Evolutionary conservation across 345 rosid species (phyloP).

Genomic region (Salix brachista): DNA sequence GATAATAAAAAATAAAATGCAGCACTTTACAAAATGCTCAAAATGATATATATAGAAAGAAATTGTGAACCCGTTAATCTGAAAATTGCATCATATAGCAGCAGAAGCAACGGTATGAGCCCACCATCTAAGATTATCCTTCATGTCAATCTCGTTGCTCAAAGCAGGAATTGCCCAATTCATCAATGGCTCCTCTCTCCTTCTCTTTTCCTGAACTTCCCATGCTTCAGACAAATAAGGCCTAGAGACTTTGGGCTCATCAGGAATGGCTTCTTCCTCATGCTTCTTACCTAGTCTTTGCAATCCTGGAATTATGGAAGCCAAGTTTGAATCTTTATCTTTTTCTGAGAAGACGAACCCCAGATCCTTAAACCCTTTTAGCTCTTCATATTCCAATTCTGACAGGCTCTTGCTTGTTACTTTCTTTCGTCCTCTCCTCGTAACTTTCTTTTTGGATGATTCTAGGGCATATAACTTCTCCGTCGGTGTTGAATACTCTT

Average conservation of each 20-base stretch:
- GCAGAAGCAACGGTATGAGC: slow-evolving; percentile 73
- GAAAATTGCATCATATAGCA: slow-evolving; percentile 35
- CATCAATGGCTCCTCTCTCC: slow-evolving; percentile 42
- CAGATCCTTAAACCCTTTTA: slow-evolving; percentile 83
- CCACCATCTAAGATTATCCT: slow-evolving; percentile 62
- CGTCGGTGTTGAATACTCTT: background rate
- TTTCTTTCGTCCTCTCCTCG: slow-evolving; percentile 19
- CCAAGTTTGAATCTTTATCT: slow-evolving; percentile 63
- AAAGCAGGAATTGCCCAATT: slow-evolving; percentile 56
- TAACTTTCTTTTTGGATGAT: background rate
- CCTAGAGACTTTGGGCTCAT: slow-evolving; percentile 36
- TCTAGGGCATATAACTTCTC: background rate
- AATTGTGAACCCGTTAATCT: background rate
- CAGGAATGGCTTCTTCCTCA: slow-evolving; percentile 16
- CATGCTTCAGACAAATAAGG: slow-evolving; percentile 91
- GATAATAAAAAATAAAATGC: background rate
- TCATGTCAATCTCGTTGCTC: slow-evolving; percentile 52
- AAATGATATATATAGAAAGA: background rate
- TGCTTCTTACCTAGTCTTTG: slow-evolving; percentile 47
- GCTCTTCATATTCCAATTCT: slow-evolving; percentile 71
- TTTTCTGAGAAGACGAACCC: slow-evolving; percentile 84
- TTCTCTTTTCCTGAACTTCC: slow-evolving; percentile 42
- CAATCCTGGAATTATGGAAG: slow-evolving; percentile 68
- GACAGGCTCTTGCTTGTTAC: slow-evolving; percentile 51
- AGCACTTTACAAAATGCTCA: background rate